Evolutionary conservation across 2,329 filamentous ascomycete species (phyloP).

Genomic region (Lecanicillium sp.): DNA sequence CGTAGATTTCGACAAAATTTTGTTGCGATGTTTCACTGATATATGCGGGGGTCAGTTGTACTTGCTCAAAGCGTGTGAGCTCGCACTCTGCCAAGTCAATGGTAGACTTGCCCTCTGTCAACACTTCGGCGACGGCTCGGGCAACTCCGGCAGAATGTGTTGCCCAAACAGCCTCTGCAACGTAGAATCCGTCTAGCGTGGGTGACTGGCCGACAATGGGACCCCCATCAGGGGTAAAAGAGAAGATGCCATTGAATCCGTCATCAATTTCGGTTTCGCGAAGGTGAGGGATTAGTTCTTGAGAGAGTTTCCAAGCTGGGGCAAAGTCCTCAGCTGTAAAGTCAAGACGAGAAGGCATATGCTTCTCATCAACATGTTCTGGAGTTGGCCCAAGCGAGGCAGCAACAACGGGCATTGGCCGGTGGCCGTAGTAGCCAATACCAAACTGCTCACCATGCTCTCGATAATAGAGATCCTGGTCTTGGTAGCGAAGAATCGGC

Average conservation of each 20-base stretch:
- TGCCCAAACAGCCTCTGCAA: conserved; percentile 59
- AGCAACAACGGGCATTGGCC: conserved; percentile 51
- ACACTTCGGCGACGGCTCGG: conserved; percentile 47
- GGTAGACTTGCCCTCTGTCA: conserved; percentile 46
- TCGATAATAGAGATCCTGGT: conserved; percentile 56
- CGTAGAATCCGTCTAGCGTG: conserved; percentile 51
- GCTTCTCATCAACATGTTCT: conserved; percentile 43
- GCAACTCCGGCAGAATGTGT: conserved; percentile 58
- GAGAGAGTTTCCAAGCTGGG: conserved; percentile 49
- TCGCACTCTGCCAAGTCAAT: conserved; percentile 53
- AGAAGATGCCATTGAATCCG: conserved; percentile 59
- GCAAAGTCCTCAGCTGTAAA: conserved; percentile 54
- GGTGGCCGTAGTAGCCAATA: conserved; percentile 57
- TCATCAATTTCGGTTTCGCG: conserved; percentile 42
- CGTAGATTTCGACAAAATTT: conserved; percentile 57
- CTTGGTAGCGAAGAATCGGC: conserved; percentile 55
- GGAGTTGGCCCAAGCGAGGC: conserved; percentile 44
- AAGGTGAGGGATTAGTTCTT: conserved; percentile 45
- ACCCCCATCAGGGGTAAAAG: conserved; percentile 56
- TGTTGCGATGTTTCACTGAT: conserved; percentile 50
- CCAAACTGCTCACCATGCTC: conserved; percentile 55
- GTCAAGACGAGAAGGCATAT: conserved; percentile 54
- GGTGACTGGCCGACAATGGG: conserved; percentile 51
- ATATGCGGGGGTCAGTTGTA: conserved; percentile 48
- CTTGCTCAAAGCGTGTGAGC: conserved; percentile 50